Conservation (phyloP, 2,329 filamentous ascomycete species). For the Cladosporium oxysporum region DNA sequence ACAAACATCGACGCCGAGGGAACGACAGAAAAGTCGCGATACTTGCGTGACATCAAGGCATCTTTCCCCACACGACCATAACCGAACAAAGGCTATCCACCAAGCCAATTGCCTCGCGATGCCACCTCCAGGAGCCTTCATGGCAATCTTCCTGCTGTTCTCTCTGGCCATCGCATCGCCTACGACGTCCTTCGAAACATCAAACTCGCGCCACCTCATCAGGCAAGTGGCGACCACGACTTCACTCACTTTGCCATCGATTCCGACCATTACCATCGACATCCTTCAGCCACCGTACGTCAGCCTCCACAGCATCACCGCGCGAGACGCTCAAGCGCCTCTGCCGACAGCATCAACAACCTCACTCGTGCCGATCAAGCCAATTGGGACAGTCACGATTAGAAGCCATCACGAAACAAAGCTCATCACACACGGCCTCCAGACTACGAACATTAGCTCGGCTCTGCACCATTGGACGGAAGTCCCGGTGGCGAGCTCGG, state of each 20-base stretch:
- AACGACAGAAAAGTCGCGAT: background rate
- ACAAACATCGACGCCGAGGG: background rate
- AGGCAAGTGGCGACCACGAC: background rate
- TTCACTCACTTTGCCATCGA: background rate
- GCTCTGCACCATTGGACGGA: background rate
- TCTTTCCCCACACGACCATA: background rate
- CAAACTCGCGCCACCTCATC: background rate
- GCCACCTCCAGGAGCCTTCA: background rate
- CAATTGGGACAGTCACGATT: background rate
- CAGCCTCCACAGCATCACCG: background rate
- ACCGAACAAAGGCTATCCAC: background rate
- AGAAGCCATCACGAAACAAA: background rate
- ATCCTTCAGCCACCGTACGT: background rate
- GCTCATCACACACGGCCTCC: background rate
- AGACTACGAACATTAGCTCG: background rate
- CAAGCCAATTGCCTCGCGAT: background rate
- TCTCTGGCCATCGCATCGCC: background rate
- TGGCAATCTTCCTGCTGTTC: background rate
- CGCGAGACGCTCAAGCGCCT: background rate
- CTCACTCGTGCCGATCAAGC: background rate
- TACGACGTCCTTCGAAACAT: background rate
- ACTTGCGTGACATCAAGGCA: background rate
- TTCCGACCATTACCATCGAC: background rate
- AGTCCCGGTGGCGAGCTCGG: background rate
- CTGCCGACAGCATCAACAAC: background rate